A percentile compares a stretch with the other conserved stretches of the same genome.
Conservation (phyloP, 768 basidiomycete genomes). For the Tylopilus rubrobrunneus region DNA sequence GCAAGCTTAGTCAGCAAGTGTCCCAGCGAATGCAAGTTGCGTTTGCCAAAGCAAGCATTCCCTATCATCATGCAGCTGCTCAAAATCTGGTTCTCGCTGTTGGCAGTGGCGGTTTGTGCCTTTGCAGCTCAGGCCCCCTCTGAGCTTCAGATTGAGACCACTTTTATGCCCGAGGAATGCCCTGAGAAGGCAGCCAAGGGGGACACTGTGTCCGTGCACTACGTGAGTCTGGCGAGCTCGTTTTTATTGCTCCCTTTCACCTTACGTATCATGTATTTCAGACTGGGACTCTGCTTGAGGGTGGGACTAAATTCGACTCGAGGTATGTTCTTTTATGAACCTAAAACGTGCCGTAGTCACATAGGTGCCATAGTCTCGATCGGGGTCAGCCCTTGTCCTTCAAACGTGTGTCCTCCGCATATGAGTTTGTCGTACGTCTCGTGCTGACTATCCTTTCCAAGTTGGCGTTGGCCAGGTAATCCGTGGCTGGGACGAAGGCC, state of each 20-base stretch:
- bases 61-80: constrained; percentile 53
- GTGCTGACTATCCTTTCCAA: constrained; percentile 25
- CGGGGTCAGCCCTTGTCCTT: constrained; percentile 73
- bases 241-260: neutral
- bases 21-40: neutral
- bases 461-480: constrained; percentile 83
- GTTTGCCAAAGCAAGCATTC: too few species aligned
- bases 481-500: constrained; percentile 80
- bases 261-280: neutral
- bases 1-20: neutral
- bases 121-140: constrained; percentile 46
- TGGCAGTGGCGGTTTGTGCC: constrained; percentile 46
- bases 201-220: constrained; percentile 71
- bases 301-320: constrained; percentile 86
- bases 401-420: constrained; percentile 52
- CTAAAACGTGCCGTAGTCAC: neutral
- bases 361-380: constrained; percentile 48
- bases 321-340: constrained; percentile 44
- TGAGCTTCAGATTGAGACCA: constrained; percentile 61
- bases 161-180: constrained; percentile 57
- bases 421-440: neutral
- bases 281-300: constrained; percentile 75
- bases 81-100: constrained; percentile 41
- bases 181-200: constrained; percentile 51
- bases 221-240: constrained; percentile 43